Evolutionary conservation across 1,284 basidiomycete genomes (phyloP), one percentile per base, ranked within the genome.

Genomic region (Leccinum ponderosum): DNA sequence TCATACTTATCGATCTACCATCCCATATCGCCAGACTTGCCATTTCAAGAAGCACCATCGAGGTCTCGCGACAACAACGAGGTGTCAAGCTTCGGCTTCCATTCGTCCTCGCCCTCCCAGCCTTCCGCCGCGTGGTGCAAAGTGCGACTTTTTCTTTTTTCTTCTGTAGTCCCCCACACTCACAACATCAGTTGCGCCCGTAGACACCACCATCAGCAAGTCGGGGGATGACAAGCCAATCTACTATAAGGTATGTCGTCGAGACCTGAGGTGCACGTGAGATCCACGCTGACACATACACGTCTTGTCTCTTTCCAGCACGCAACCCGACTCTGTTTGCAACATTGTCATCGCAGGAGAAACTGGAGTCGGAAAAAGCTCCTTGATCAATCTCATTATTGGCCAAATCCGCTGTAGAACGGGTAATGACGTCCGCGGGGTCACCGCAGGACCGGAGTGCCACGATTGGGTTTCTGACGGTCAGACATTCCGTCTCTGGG

Each of bases 291-390:
- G 33, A 69, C 47, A 50, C 22, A 42, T 42, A 42, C n/a, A 42
- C 39, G n/a, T 42, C 37, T n/a, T 9, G 44, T 47, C 12, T 42
- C 11, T 52, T 25, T 54, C 0, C 61, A 73, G 69, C 17, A 47
- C 27, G 20, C 52, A 48, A 17, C 60, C 55, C 25, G 57, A 60
- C 48, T 51, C 72, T 0, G 59, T 69, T 31, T 68, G 74, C 53
- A 76, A 73, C 60, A 63, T 76, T 37, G 63, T 76, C 50, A 35
- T 73, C 9, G 64, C 61, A 52, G 74, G 71, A 17, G 71, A 73
- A 59, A 71, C 70, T 2, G 73, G 71, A 3, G 72, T 74, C 5
- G 74, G 71, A 33, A 76, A 73, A 58, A 74, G 70, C 22, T 76
- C 74, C 17, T 57, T 76, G 0, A 70, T 73, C 61, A 73, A 73